Evolutionary conservation across 176 grass and related monocot genomes (phyloP), one percentile per base, ranked within the genome.

Genomic region (Oropetium thomaeum): DNA sequence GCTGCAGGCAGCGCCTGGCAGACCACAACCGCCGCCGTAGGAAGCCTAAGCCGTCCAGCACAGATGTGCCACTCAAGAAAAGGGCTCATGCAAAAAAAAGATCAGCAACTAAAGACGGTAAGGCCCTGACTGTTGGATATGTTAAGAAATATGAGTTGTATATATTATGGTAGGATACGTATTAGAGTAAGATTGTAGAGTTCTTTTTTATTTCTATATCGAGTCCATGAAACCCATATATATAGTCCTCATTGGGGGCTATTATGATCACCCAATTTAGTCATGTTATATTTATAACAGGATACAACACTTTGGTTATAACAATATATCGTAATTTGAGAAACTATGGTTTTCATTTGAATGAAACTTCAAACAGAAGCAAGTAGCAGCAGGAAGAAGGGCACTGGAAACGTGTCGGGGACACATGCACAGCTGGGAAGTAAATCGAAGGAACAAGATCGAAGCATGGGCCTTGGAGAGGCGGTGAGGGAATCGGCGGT

Each of bases 11-110:
- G 75, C 90, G 94, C 44, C 89, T 97, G 19, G 90, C 91, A 15
- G 94, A 93, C 70, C 94, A 97, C 74, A 97, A 97, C 52, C 90
- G 94, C 30, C 85, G 94, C 2, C 79, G 94, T 35, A 85, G 94
- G 77, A 97, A 97, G 75, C 84, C 90, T 10, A 89, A 93, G 32
- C 87, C 87, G 5, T 79, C 85, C 4, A 68, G 78, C 29, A 52
- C 25, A 4, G 85, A 87, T 43, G 68, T 69, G 16, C 40, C 33
- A 2, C 74, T 79, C 34, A 87, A 87, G 68, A 87, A 63, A 58
- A 87, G 52, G 51, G 22, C 79, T 27, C 85, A 78, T 19, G 42
- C 26, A 2, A 74, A 66, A 54, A 87, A 73, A 83, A 52, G 67
- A 12, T 67, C 79, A 22, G 15, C 74, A 23, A 11, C 68, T 57